Conservation (phyloP, 352 stramenopile species). For the Pythium guiyangense region DNA sequence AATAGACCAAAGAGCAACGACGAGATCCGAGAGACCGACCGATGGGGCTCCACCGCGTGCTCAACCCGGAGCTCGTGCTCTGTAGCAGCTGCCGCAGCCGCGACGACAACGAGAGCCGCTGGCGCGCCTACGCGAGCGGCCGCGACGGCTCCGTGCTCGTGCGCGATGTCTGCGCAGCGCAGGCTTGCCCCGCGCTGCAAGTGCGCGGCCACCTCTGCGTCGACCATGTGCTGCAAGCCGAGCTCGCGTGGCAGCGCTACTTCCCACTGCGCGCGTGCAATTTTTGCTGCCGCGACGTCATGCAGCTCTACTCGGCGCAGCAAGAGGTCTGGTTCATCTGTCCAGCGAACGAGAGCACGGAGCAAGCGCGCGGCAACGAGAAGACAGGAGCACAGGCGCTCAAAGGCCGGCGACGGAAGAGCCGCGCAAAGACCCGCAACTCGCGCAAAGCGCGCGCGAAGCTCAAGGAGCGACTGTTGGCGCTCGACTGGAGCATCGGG, state of each 20-base stretch:
- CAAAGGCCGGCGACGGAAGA: neutral
- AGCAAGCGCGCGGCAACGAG: conserved; percentile 26
- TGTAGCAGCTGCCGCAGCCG: conserved; percentile 40
- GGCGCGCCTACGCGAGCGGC: conserved; percentile 21
- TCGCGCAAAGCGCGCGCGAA: conserved; percentile 25
- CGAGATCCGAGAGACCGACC: neutral
- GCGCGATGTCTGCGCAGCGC: conserved; percentile 53
- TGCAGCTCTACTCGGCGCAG: conserved; percentile 41
- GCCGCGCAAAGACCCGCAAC: conserved; percentile 11
- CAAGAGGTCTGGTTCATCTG: conserved; percentile 65
- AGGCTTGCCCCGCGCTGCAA: conserved; percentile 42
- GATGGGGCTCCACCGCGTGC: conserved; percentile 37
- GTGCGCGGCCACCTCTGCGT: conserved; percentile 50
- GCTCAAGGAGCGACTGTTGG: conserved; percentile 42
- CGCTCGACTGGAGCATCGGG: conserved; percentile 61
- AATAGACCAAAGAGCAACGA: conserved; percentile 3
- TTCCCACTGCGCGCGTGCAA: conserved; percentile 41
- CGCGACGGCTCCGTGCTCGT: conserved; percentile 36
- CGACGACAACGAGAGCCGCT: conserved; percentile 26
- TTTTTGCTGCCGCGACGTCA: conserved; percentile 37
- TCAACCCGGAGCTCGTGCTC: conserved; percentile 58
- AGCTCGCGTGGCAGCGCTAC: conserved; percentile 40
- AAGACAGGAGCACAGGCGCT: conserved; percentile 1
- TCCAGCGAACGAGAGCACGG: conserved; percentile 14
- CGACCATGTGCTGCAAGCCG: conserved; percentile 40